phyloP scores from a whole-genome alignment of 139 green algal species.

The Mesotaenium endlicherianum region DNA sequence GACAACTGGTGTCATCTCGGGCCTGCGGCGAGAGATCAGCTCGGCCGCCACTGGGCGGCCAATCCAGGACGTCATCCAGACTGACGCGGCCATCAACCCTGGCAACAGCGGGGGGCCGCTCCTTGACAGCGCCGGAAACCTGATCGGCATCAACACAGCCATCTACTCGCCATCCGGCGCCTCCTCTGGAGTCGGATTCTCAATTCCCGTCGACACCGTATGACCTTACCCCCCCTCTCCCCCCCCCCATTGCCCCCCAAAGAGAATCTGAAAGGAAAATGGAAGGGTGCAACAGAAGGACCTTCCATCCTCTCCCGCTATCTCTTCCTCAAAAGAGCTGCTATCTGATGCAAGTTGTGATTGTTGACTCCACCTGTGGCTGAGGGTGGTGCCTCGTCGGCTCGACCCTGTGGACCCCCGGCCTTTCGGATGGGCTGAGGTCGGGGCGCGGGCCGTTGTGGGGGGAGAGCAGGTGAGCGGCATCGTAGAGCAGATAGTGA shows the following conservation, averaged over 20 bases:
- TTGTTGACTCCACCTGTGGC: no score
- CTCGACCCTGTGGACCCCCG: no score
- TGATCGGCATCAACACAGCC: constrained; percentile 68
- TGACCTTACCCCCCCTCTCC: neutral
- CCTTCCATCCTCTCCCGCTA: no score
- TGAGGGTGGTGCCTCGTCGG: no score
- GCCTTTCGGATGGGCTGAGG: no score
- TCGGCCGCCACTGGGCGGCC: constrained; percentile 71
- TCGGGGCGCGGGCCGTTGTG: no score
- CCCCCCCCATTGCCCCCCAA: no score
- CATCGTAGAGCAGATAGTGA: constrained; percentile 64
- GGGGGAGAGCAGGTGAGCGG: constrained; percentile 52
- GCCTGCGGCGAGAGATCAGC: constrained; percentile 59
- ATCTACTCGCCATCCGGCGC: constrained; percentile 60
- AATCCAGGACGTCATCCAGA: constrained; percentile 76
- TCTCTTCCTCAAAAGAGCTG: no score
- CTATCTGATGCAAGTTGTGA: no score
- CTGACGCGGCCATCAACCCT: constrained; percentile 65
- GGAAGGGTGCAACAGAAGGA: no score
- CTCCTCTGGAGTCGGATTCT: constrained; percentile 61
- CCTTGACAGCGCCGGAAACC: constrained; percentile 52
- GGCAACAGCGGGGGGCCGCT: constrained; percentile 62
- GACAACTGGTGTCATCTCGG: constrained; percentile 45
- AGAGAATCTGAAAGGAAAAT: no score
- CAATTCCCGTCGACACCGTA: constrained; percentile 60